Percentiles rank a stretch among this genome's conserved stretches.
Evolutionary conservation across 208 protist species (phyloP).

Genomic region (Crithidia expoeki): DNA sequence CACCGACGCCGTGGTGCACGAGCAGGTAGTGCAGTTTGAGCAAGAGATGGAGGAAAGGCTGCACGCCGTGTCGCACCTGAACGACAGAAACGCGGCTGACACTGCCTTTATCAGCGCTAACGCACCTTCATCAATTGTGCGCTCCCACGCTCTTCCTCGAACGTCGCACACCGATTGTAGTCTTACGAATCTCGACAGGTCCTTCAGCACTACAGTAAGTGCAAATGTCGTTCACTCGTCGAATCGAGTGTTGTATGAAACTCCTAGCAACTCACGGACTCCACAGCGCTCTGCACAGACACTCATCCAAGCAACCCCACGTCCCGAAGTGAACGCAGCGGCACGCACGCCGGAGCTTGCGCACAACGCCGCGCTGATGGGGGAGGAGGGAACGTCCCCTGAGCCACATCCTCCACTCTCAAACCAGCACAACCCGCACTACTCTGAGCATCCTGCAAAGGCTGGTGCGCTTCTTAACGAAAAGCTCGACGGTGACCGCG

Average conservation of each 20-base stretch:
- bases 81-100: not conserved
- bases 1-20: conserved; percentile 42
- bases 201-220: not conserved
- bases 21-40: conserved; percentile 20
- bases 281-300: not conserved
- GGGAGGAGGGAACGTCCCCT: not conserved
- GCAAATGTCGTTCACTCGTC: not conserved
- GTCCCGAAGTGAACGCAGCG: not conserved
- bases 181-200: not conserved
- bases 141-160: not conserved
- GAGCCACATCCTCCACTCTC: not conserved
- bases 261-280: not conserved
- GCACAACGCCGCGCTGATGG: not conserved
- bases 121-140: not conserved
- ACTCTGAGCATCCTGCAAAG: not conserved
- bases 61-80: not conserved
- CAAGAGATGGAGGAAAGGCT: conserved; percentile 7
- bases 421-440: too few relatives aligned
- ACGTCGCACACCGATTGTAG: not conserved
- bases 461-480: not conserved
- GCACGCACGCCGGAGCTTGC: conserved; percentile 3
- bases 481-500: too few relatives aligned
- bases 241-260: conserved; percentile 11
- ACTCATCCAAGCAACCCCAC: not conserved
- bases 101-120: not conserved